Evolutionary conservation across 371 early-diverging fungal species (phyloP).

Genomic region (Dinochytrium kinnereticum): DNA sequence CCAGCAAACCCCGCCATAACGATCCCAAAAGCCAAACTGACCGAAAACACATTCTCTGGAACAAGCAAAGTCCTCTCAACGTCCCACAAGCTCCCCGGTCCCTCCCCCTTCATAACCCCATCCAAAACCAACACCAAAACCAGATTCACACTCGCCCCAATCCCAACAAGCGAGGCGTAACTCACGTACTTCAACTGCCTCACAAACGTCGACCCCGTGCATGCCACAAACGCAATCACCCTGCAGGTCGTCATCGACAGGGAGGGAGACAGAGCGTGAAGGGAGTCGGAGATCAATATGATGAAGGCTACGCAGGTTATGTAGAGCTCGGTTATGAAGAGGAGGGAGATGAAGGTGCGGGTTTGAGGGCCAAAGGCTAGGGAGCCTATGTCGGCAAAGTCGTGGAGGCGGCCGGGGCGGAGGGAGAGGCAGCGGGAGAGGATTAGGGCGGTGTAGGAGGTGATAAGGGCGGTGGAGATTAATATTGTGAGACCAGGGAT

Average conservation of each 20-base stretch:
- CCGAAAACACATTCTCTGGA: slow-evolving; percentile 36
- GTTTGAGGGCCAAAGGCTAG: slow-evolving; percentile 66
- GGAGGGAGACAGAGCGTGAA: slow-evolving; percentile 53
- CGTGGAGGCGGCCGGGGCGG: slow-evolving; percentile 17
- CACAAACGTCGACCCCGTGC: slow-evolving; percentile 37
- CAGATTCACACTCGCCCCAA: slow-evolving; percentile 45
- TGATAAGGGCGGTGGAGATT: slow-evolving; percentile 57
- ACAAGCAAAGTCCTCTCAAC: slow-evolving; percentile 52
- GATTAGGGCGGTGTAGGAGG: slow-evolving; percentile 41
- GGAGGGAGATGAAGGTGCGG: slow-evolving; percentile 41
- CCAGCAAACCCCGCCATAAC: slow-evolving; percentile 63
- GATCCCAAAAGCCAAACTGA: slow-evolving; percentile 59
- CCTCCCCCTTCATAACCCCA: slow-evolving; percentile 35
- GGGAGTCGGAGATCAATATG: slow-evolving; percentile 60
- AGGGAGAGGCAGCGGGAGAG: slow-evolving; percentile 19
- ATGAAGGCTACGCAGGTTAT: slow-evolving; percentile 62
- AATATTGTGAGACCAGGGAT: slow-evolving; percentile 59
- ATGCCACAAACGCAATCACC: slow-evolving; percentile 33
- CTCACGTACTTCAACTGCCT: slow-evolving; percentile 28
- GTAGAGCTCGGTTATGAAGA: slow-evolving; percentile 71
- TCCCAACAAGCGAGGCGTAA: slow-evolving; percentile 46
- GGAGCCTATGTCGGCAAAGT: slow-evolving; percentile 60
- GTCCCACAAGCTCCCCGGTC: slow-evolving; percentile 67
- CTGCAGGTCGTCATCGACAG: slow-evolving; percentile 37
- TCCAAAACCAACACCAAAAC: slow-evolving; percentile 42